Conservation (phyloP, 768 basidiomycete genomes). For the Lactifluus pinguis region DNA sequence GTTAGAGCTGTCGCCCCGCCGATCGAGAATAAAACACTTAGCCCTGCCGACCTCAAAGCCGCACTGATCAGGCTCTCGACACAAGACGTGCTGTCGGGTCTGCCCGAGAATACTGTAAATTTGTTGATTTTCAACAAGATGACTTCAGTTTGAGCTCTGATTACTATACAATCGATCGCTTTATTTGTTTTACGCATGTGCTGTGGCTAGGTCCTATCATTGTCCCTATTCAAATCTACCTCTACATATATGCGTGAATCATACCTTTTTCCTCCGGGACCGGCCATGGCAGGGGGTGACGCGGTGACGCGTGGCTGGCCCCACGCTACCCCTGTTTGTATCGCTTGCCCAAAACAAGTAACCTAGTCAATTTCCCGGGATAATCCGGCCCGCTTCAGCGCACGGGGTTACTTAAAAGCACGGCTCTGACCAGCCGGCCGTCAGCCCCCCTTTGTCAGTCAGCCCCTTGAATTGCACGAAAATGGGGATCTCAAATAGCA, state of each 20-base stretch:
- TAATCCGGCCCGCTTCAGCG: too few species aligned
- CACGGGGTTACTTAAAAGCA: too few species aligned
- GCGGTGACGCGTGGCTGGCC: too few species aligned
- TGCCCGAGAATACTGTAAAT: constrained; percentile 52
- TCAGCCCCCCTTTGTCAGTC: too few species aligned
- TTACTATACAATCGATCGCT: not conserved
- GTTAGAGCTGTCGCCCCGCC: constrained; percentile 32
- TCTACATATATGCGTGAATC: not conserved
- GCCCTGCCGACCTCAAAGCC: constrained; percentile 68
- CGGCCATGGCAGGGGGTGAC: too few species aligned
- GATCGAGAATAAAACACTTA: constrained; percentile 35
- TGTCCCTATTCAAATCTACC: not conserved
- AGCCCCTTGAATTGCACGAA: too few species aligned
- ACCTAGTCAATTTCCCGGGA: too few species aligned
- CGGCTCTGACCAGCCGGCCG: too few species aligned
- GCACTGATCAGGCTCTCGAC: constrained; percentile 58
- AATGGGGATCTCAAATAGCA: too few species aligned
- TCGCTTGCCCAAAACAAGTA: too few species aligned
- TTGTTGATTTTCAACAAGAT: constrained; percentile 44
- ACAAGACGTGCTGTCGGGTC: constrained; percentile 36
- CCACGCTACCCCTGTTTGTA: too few species aligned
- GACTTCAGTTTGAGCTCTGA: not conserved
- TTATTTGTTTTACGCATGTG: constrained; percentile 2
- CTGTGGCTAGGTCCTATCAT: not conserved
- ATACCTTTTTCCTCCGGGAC: too few species aligned